Base-by-base conservation (phyloP, 2,329 filamentous ascomycete genomes). In the Cucurbitaria berberidis region DNA sequence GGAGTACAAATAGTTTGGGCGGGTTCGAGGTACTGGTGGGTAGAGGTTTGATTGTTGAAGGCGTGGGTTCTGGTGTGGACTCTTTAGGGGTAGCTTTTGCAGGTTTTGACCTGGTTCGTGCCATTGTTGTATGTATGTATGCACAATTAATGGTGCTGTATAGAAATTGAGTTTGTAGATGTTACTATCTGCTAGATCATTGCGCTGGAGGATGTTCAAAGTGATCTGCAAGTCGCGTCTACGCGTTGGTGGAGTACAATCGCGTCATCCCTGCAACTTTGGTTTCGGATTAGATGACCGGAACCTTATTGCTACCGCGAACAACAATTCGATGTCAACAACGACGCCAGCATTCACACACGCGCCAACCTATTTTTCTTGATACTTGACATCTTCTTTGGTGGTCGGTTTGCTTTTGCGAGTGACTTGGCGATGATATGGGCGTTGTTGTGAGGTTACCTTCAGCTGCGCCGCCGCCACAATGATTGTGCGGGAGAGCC, bases 1-100 rank as follows among this genome's bases (percentile, higher is more conserved):
- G 86, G 0, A 88, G 73, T 13, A 88, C 78, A 61, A 87, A 84
- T 8, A 85, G 75, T 58, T 81, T 84, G 3, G 79, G 79, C 11
- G 79, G 78, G 53, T 77, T 77, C 1, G 66, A 48, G 39, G 72
- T 74, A 57, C 68, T 72, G 22, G 73, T 55, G 13, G 72, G 70
- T 3, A 81, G 69, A 19, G 67, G 53, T 52, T 67, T 72, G 26
- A 53, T 44, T 16, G 59, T 57, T 10, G 61, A 62, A 1, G 60
- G 27, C 27, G 56, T 32, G 26, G 62, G 54, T 45, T 72, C 71
- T 35, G 69, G 63, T 5, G 63, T 60, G 22, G 63, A 27, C 35
- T 58, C 55, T 43, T 62, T 63, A 2, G 63, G 27, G 2, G 62
- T 43, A 1, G 49, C 30, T 16, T 59, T 53, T 27, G 46, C 35